Percentiles rank a stretch among this genome's conserved stretches.
Conservation (phyloP, 2,329 filamentous ascomycete genomes). For the Pleomassaria siparia region DNA sequence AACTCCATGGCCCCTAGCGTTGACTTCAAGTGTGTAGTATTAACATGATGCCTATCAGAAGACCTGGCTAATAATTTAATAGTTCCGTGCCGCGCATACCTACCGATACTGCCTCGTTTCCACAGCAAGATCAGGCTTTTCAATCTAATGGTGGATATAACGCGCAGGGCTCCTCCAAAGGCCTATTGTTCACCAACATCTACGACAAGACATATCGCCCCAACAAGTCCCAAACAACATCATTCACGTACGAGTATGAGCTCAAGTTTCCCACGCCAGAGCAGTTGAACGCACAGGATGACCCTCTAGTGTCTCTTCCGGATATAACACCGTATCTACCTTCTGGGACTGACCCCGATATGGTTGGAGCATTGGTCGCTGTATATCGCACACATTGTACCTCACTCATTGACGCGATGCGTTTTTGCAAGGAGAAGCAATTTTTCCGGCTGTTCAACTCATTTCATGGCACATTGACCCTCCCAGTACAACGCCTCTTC, state of each 20-base stretch:
- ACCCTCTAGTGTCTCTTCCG: conserved; percentile 78
- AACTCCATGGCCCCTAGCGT: conserved; percentile 34
- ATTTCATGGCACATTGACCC: conserved; percentile 93
- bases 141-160: conserved; percentile 32
- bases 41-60: not conserved
- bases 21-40: conserved; percentile 35
- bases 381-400: conserved; percentile 95
- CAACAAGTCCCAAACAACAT: conserved; percentile 37
- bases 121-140: conserved; percentile 31
- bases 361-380: conserved; percentile 80
- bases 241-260: conserved; percentile 60
- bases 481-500: conserved; percentile 92
- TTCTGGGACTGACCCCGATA: conserved; percentile 78
- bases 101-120: conserved; percentile 53
- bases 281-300: conserved; percentile 61
- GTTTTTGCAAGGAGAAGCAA: conserved; percentile 94
- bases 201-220: conserved; percentile 46
- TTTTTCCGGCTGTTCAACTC: conserved; percentile 94
- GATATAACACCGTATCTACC: conserved; percentile 81
- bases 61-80: conserved; percentile 18
- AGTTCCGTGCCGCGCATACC: conserved; percentile 48
- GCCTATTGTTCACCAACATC: conserved; percentile 50
- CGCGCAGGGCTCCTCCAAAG: conserved; percentile 46
- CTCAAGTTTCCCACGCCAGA: conserved; percentile 63
- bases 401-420: conserved; percentile 90